Evolutionary conservation across 2,329 filamentous ascomycete genomes (phyloP).

Genomic region (Teratosphaeria gauchensis): DNA sequence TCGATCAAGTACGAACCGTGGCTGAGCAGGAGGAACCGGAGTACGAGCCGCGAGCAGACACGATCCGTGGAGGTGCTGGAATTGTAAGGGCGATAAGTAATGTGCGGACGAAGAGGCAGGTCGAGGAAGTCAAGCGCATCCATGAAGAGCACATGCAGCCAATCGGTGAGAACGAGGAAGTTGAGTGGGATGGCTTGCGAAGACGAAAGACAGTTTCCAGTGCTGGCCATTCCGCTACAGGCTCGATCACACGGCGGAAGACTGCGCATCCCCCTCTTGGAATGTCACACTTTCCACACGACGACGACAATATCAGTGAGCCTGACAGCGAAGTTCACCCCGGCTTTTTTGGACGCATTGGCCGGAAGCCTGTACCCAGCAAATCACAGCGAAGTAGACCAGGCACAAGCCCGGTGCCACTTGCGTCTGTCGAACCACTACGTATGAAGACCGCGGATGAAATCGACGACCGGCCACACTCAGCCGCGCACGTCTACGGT

Average conservation of each 20-base stretch:
- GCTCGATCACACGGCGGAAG: conserved; percentile 38
- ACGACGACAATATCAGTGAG: conserved; percentile 40
- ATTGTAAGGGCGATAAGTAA: conserved; percentile 76
- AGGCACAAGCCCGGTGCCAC: conserved; percentile 22
- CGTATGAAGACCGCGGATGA: conserved; percentile 14
- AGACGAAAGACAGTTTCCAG: conserved; percentile 51
- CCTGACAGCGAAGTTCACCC: conserved; percentile 35
- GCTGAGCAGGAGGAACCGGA: conserved; percentile 95
- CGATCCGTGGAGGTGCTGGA: conserved; percentile 81
- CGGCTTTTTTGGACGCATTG: conserved; percentile 35
- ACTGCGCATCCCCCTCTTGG: conserved; percentile 67
- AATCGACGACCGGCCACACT: conserved; percentile 12
- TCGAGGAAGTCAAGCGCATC: conserved; percentile 66
- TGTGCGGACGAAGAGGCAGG: conserved; percentile 66
- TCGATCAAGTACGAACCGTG: conserved; percentile 91
- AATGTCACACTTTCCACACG: conserved; percentile 73
- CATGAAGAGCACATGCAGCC: conserved; percentile 67
- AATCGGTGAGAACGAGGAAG: conserved; percentile 62
- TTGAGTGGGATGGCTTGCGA: conserved; percentile 86
- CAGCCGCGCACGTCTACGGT: conserved; percentile 41
- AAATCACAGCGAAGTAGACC: conserved; percentile 7
- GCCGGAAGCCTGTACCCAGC: conserved; percentile 5
- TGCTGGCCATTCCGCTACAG: conserved; percentile 29
- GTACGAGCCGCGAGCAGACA: conserved; percentile 89
- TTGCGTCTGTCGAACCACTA: conserved; percentile 25